Base-by-base conservation (phyloP, 257 asterid genomes). In the Forsythia viridissima region DNA sequence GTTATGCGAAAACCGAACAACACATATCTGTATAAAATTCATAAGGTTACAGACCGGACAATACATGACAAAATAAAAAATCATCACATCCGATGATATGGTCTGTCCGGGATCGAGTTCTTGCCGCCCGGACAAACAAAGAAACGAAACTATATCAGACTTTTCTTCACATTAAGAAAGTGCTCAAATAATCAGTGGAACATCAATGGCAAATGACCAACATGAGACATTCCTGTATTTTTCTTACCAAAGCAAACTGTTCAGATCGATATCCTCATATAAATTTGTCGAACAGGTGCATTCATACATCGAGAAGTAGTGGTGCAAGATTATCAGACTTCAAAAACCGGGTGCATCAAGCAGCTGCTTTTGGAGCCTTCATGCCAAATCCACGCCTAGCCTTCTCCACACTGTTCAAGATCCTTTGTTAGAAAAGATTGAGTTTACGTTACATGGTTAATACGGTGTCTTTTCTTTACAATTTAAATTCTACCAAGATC, bases 341-440 rank as follows among this genome's bases (percentile, higher is more conserved):
- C 3, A 8, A 20, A 21, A 16, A 61, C 38, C 70, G 73, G 59
- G 9, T 43, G 24, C 72, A 21, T 84, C 77, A 84, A 24, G 84
- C 86, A 71, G 76, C 89, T 69, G 79, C 80, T 66, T 83, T 89
- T 41, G 96, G 97, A 80, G 80, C 79, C 79, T 80, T 89, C 97
- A 94, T 92, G 82, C 98, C 98, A 40, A 90, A 92, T 38, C 98
- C 98, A 52, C 86, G 97, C 88, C 86, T 91, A 76, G 83, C 74
- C 80, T 72, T 90, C 94, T 94, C 98, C 86, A 94, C 85, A 11
- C 98, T 94, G 91, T 75, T 66, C 75, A 65, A 44, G 40, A 79
- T 41, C 46, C 69, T 30, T 38, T 73, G 87, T 82, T 72, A 83
- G 84, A 42, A 55, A 77, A 16, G 18, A 61, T 24, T 37, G 20